Evolutionary conservation across 164 flowering plant genomes (phyloP).

Genomic region (Piper betle): DNA sequence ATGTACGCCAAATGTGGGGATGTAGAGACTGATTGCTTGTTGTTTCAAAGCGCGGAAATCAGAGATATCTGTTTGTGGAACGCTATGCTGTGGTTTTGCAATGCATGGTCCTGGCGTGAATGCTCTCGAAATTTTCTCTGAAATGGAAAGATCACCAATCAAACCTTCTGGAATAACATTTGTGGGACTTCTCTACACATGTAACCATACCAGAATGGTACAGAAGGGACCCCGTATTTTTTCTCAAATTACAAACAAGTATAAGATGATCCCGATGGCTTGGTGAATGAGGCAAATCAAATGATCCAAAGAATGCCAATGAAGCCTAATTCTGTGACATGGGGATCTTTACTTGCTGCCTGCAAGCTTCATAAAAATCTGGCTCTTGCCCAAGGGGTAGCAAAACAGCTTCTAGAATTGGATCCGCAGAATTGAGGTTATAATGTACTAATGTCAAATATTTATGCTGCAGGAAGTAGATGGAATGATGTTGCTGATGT

Average conservation of each 20-base stretch:
- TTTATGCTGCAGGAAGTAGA: constrained; percentile 39
- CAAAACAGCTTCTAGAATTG: constrained; percentile 23
- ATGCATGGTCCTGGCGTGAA: constrained; percentile 47
- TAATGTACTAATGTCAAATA: constrained; percentile 35
- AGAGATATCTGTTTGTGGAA: constrained; percentile 46
- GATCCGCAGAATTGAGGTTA: constrained; percentile 38
- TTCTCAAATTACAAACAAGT: constrained; percentile 20
- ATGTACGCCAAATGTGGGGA: constrained; percentile 48
- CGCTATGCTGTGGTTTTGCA: constrained; percentile 41
- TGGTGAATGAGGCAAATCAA: constrained; percentile 29
- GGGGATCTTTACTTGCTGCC: constrained; percentile 47
- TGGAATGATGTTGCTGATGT: constrained; percentile 37
- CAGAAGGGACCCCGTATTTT: constrained; percentile 32
- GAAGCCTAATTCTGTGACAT: constrained; percentile 28
- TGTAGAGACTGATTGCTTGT: constrained; percentile 5
- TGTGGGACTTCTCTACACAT: constrained; percentile 36
- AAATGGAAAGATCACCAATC: constrained; percentile 20
- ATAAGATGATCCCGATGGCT: constrained; percentile 34
- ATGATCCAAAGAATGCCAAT: constrained; percentile 37
- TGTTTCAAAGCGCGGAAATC: constrained; percentile 13
- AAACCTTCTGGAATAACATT: constrained; percentile 42
- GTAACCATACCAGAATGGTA: constrained; percentile 53
- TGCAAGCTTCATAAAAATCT: constrained; percentile 38
- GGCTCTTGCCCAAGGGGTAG: constrained; percentile 29
- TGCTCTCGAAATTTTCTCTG: constrained; percentile 31